phyloP scores from a whole-genome alignment of 1,139 yeast genomes.

The Yamadazyma mexicana region DNA sequence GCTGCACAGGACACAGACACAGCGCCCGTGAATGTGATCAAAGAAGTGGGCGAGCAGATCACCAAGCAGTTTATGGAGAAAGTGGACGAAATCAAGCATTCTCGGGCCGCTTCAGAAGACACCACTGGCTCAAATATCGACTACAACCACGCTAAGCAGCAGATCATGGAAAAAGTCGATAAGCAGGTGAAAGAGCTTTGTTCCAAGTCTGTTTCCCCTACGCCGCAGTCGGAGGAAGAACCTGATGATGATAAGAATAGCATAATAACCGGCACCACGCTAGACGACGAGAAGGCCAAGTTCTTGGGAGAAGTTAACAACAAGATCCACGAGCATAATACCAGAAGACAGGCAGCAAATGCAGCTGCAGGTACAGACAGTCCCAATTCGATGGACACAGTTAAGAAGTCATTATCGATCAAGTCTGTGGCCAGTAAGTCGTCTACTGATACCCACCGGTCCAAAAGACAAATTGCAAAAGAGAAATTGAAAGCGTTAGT shows the following conservation, averaged over 20 bases:
- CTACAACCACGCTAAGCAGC: conserved; percentile 14
- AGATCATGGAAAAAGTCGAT: conserved; percentile 16
- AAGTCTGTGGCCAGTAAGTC: conserved; percentile 1
- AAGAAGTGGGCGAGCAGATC: conserved; percentile 17
- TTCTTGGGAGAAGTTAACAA: conserved; percentile 11
- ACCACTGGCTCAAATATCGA: conserved; percentile 5
- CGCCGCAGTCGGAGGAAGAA: neutral
- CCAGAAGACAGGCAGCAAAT: neutral
- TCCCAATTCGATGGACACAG: conserved; percentile 1
- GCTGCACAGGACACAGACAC: neutral
- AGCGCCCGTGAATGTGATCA: conserved; percentile 9
- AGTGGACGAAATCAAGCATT: conserved; percentile 17
- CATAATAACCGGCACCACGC: neutral
- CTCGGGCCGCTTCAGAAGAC: conserved; percentile 13
- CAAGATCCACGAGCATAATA: conserved; percentile 6
- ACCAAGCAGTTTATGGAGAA: conserved; percentile 17
- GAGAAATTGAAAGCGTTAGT: conserved; percentile 3
- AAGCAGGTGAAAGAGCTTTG: conserved; percentile 16
- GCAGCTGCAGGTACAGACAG: conserved; percentile 4
- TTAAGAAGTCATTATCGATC: conserved; percentile 3
- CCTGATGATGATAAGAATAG: neutral
- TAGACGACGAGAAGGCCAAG: conserved; percentile 9
- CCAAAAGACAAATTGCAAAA: neutral
- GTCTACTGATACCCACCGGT: neutral
- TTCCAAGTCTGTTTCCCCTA: conserved; percentile 16